These are phyloP conservation scores for Coemansia sp. DNA, from an alignment of 192 early-diverging fungal genomes.

Conservation along the genomic window DNA sequence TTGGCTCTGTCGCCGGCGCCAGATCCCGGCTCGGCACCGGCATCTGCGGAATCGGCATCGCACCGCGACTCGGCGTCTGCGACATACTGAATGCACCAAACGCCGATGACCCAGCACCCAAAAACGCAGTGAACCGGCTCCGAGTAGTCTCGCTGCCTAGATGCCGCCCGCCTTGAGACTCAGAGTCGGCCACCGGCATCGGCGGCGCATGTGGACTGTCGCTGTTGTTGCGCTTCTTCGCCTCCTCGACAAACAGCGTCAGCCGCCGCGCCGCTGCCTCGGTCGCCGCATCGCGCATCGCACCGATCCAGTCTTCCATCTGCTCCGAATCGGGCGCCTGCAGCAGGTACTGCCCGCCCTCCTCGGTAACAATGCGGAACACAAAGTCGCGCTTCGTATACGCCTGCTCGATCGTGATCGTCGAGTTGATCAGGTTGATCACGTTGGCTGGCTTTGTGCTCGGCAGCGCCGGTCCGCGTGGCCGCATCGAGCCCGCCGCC, in stretches of 20 bases:
- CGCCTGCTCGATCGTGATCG: constrained; percentile 64
- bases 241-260: constrained; percentile 68
- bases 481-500: constrained; percentile 33
- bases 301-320: constrained; percentile 72
- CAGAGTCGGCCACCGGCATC: constrained; percentile 8
- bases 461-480: constrained; percentile 50
- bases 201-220: constrained; percentile 10
- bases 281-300: constrained; percentile 67
- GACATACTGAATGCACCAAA: constrained; percentile 36
- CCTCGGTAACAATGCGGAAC: constrained; percentile 78
- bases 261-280: constrained; percentile 69
- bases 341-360: constrained; percentile 75
- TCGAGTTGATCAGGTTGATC: constrained; percentile 76
- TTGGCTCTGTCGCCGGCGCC: constrained; percentile 38
- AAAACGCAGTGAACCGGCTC: constrained; percentile 50
- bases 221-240: constrained; percentile 40
- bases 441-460: constrained; percentile 65
- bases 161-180: constrained; percentile 7
- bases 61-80: constrained; percentile 30
- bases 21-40: constrained; percentile 11
- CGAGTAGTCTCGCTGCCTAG: constrained; percentile 40
- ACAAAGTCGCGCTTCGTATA: constrained; percentile 71
- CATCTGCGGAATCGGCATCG: constrained; percentile 19
- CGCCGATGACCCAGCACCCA: constrained; percentile 42
- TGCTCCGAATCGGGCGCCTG: constrained; percentile 66